Conservation (phyloP, 1,284 basidiomycete species). For the Inonotus hispidus region DNA sequence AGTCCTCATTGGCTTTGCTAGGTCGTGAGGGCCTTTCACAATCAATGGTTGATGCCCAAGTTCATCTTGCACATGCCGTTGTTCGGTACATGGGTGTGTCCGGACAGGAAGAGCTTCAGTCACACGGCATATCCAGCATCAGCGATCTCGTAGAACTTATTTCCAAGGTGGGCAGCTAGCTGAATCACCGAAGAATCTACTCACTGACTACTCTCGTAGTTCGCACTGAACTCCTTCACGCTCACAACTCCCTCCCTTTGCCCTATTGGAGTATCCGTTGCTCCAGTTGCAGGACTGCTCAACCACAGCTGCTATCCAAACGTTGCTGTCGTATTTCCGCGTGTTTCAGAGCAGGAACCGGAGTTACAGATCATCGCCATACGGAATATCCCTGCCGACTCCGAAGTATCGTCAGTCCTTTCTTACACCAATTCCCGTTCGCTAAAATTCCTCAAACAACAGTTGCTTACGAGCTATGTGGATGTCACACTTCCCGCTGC, state of each 20-base stretch:
- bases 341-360: constrained; percentile 43
- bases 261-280: constrained; percentile 77
- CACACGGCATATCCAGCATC: constrained; percentile 50
- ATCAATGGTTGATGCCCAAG: constrained; percentile 48
- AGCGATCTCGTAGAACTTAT: constrained; percentile 64
- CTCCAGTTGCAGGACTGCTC: constrained; percentile 73
- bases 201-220: constrained; percentile 40
- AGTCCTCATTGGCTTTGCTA: constrained; percentile 24
- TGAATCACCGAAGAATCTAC: background rate
- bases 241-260: constrained; percentile 70
- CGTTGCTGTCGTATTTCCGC: constrained; percentile 85
- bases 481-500: constrained; percentile 69
- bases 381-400: constrained; percentile 51
- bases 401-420: constrained; percentile 53
- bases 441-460: too few species aligned
- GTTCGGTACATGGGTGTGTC: constrained; percentile 60
- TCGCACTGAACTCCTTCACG: constrained; percentile 85
- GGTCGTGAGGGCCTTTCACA: constrained; percentile 47
- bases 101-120: constrained; percentile 50
- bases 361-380: constrained; percentile 71
- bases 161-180: constrained; percentile 47
- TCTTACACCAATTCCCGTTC: too few species aligned
- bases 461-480: constrained; percentile 76
- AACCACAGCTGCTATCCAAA: constrained; percentile 94
- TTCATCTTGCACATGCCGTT: constrained; percentile 64